A percentile compares a stretch with the other conserved stretches of the same genome.
phyloP scores from a whole-genome alignment of 331 rosid genomes.

The Ulmus americana region DNA sequence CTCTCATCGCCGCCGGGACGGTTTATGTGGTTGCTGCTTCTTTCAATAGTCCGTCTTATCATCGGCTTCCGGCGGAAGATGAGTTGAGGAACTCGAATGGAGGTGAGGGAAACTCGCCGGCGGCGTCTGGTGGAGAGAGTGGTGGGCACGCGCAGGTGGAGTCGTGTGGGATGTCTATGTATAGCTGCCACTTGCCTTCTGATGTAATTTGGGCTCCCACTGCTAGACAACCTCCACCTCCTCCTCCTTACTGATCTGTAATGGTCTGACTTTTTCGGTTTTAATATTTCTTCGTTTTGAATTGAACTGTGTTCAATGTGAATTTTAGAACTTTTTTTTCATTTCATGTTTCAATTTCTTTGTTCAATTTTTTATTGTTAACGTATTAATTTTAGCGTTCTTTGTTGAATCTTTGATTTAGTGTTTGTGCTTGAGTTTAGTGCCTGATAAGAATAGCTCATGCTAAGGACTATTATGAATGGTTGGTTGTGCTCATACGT shows the following conservation, averaged over 20 bases:
- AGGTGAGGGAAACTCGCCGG: constrained; percentile 56
- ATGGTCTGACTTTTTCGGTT: neutral
- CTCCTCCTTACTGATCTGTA: constrained; percentile 45
- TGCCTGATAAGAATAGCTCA: no score
- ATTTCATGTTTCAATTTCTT: constrained; percentile 1
- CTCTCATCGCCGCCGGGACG: constrained; percentile 59
- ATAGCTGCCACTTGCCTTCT: constrained; percentile 59
- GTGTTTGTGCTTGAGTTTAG: no score
- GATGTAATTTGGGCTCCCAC: constrained; percentile 92
- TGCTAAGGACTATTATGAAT: no score
- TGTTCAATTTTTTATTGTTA: neutral
- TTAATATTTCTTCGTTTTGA: constrained; percentile 3
- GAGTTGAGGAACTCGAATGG: constrained; percentile 33
- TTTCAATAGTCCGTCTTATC: constrained; percentile 62
- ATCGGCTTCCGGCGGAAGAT: constrained; percentile 60
- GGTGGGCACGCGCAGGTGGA: constrained; percentile 48
- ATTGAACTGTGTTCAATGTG: neutral
- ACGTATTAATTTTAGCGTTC: neutral
- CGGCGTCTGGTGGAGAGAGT: constrained; percentile 56
- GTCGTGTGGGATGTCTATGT: constrained; percentile 72
- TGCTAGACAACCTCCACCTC: constrained; percentile 55
- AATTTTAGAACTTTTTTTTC: neutral
- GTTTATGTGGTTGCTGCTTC: constrained; percentile 69
- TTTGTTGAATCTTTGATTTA: neutral
- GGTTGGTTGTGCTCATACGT: neutral